Percentiles rank a stretch among this genome's conserved stretches.
These are phyloP conservation scores for Cryptosporidium muris DNA, from an alignment of 169 alveolate species.

Conservation along the genomic window DNA sequence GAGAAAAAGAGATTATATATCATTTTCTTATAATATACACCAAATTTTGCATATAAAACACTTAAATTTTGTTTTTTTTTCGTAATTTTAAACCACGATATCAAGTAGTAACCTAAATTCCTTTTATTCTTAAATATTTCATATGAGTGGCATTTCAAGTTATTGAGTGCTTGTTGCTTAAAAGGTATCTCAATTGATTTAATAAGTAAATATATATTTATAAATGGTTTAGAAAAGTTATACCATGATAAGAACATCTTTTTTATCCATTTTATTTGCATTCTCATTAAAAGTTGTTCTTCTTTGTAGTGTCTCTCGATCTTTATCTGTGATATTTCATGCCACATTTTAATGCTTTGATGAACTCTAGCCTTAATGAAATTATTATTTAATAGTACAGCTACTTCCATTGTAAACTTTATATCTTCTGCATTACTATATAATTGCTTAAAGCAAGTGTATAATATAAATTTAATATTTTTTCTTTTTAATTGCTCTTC, in stretches of 20 bases:
- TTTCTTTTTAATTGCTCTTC: neutral
- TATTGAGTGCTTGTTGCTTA: neutral
- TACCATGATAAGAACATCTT: constrained; percentile 3
- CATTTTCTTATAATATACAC: too few species aligned
- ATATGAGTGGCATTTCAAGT: neutral
- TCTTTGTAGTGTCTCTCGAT: neutral
- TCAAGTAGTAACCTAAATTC: neutral
- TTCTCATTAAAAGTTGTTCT: neutral
- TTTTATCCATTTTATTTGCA: neutral
- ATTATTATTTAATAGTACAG: constrained; percentile 19
- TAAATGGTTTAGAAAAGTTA: neutral
- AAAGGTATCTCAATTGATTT: constrained; percentile 11
- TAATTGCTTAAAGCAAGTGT: neutral
- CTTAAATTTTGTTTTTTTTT: neutral
- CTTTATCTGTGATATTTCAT: neutral
- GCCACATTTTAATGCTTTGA: constrained; percentile 2
- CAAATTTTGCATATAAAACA: neutral
- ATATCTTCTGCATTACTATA: neutral
- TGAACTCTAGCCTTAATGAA: neutral
- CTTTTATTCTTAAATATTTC: neutral
- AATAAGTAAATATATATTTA: neutral
- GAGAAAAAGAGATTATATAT: neutral
- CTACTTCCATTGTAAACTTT: constrained; percentile 20
- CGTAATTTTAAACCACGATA: neutral
- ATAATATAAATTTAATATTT: neutral